These are phyloP conservation scores for Mycoemilia scoparia DNA, from an alignment of 192 early-diverging fungal species.

Conservation along the genomic window DNA sequence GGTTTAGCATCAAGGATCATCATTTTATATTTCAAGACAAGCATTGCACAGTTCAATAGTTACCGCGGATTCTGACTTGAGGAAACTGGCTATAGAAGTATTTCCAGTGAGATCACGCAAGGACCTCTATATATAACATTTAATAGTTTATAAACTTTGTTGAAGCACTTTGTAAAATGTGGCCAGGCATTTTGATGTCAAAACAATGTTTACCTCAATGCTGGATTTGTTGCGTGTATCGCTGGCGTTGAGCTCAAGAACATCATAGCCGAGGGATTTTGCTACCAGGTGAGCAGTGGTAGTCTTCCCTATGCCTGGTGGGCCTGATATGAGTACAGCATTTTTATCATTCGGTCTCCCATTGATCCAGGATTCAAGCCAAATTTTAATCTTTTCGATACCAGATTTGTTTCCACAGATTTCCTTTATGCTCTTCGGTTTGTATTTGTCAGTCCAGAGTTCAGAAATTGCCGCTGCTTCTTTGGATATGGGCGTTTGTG, in stretches of 20 bases:
- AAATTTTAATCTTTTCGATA: conserved; percentile 46
- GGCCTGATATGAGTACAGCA: conserved; percentile 76
- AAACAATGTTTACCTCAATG: no score
- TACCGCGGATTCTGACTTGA: no score
- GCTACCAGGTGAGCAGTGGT: conserved; percentile 85
- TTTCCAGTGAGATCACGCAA: no score
- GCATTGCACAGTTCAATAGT: no score
- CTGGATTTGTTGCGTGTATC: conserved; percentile 86
- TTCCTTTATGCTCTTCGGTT: conserved; percentile 56
- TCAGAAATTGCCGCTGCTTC: conserved; percentile 4
- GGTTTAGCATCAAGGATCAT: not conserved
- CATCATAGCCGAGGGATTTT: conserved; percentile 55
- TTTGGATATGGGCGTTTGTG: no score
- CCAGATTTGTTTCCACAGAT: conserved; percentile 71
- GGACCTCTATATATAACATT: no score
- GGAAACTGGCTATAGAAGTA: no score
- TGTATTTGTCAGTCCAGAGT: conserved; percentile 93
- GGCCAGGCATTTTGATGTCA: no score
- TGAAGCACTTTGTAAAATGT: no score
- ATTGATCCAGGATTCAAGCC: conserved; percentile 58
- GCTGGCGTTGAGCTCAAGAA: conserved; percentile 93
- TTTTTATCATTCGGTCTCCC: conserved; percentile 11
- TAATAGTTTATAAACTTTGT: no score
- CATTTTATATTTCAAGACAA: not conserved
- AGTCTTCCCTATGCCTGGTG: conserved; percentile 97